Base-by-base conservation (phyloP, 768 basidiomycete species). In the Lactarius vividus region DNA sequence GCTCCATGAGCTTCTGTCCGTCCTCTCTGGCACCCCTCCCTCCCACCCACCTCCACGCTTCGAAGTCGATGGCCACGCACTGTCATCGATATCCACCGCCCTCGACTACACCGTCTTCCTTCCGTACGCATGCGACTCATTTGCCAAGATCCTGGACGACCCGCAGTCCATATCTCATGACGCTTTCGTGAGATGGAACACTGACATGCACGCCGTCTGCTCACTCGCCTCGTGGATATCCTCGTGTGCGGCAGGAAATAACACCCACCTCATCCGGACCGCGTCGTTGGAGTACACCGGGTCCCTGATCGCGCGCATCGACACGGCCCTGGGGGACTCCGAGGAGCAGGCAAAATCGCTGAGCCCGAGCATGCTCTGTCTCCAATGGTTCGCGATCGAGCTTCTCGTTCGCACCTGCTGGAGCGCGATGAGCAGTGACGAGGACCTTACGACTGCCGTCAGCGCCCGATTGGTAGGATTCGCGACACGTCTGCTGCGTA, bases 1-100 rank as follows among this genome's bases (percentile, higher is more conserved):
- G 71, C 82, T 94, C 20, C 74, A 80, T 63, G 84, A 88, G 28
- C 79, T 92, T 18, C 65, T 86, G 57, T 71, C 78, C n/a, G 59
- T 80, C 59, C 66, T 81, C 23, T 73, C 75, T 26, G 72, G 75
- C 35, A 63, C 66, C 8, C 64, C 69, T 5, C 74, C 77, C 29
- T 60, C 70, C 11, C 65, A 71, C 15, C 60, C 73, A 13, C 81
- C 82, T 3, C 69, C 68, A 1, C 63, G 73, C 16, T 74, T 76
- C 55, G 71, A 73, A 46, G 63, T 79, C 35, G 77, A 77, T 35
- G 81, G 80, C 49, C 77, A 83, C 57, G 74, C 78, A 35, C 72
- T 89, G 31, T 77, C 78, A 18, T 75, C 81, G 0, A 73, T 76
- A 16, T 83, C 83, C 68, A 74, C 79, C 4, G 62, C 79, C 4